Percentiles rank a stretch among this genome's conserved stretches.
Conservation (phyloP, 306 rosid species). For the Sesbania bispinosa region DNA sequence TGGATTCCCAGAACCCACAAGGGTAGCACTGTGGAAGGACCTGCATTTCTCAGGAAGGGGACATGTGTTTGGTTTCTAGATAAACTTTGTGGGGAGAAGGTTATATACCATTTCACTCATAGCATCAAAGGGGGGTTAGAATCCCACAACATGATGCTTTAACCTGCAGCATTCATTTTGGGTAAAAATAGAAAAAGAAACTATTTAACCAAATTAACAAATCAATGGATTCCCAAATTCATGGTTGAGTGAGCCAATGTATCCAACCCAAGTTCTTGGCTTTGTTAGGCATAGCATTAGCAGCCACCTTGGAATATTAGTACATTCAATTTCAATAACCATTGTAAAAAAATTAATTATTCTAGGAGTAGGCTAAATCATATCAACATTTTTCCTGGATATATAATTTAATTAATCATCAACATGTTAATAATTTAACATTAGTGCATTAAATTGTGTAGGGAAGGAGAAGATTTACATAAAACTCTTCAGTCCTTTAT, state of each 20-base stretch:
- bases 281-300: slow-evolving; percentile 13
- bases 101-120: not conserved
- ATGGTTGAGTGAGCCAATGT: slow-evolving; percentile 1
- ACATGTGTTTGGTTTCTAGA: not conserved
- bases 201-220: too few species aligned
- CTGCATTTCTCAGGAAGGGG: not conserved
- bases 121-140: not conserved
- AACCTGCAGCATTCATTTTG: not conserved
- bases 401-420: not conserved
- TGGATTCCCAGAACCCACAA: slow-evolving; percentile 26
- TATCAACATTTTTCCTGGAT: not conserved
- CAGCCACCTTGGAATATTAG: not conserved
- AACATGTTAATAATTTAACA: not conserved
- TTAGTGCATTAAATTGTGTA: not conserved
- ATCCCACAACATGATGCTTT: not conserved
- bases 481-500: too few species aligned
- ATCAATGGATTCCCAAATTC: slow-evolving; percentile 20
- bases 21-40: not conserved
- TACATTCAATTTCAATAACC: slow-evolving; percentile 12
- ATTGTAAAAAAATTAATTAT: slow-evolving; percentile 12
- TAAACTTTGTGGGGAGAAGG: not conserved
- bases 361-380: not conserved
- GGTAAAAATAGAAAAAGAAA: not conserved
- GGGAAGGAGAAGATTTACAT: too few species aligned
- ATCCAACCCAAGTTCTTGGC: slow-evolving; percentile 32